Percentiles rank a stretch among this genome's conserved stretches.
Conservation (phyloP, 1,284 basidiomycete genomes). For the Marasmius sp. region DNA sequence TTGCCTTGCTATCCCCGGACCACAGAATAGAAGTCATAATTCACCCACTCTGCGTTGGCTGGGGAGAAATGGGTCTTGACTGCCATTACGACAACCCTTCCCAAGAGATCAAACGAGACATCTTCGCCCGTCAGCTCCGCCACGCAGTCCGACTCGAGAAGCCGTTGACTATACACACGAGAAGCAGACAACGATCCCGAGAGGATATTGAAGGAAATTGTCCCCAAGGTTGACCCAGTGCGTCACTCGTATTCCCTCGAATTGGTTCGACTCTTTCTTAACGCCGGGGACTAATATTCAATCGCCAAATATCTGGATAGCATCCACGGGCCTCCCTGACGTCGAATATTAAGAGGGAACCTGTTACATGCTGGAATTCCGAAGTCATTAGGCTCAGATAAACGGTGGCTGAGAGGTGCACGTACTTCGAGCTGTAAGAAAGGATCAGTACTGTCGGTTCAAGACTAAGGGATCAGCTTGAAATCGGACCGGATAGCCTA, state of each 20-base stretch:
- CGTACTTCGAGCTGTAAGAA: no score
- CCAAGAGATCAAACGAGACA: slow-evolving; percentile 59
- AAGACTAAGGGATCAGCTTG: no score
- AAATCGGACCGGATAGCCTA: no score
- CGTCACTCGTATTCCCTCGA: slow-evolving; percentile 8
- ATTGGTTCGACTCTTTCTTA: background rate
- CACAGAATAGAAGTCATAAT: slow-evolving; percentile 68
- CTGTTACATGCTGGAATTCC: no score
- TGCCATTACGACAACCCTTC: slow-evolving; percentile 81
- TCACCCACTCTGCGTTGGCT: slow-evolving; percentile 78
- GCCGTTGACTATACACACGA: slow-evolving; percentile 76
- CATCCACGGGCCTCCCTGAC: slow-evolving; percentile 62
- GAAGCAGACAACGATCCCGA: slow-evolving; percentile 81
- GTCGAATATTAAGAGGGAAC: no score
- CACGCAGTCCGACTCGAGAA: slow-evolving; percentile 68
- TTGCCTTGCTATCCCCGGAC: background rate
- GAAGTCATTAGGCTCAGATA: no score
- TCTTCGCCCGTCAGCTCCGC: slow-evolving; percentile 67
- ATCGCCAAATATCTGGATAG: slow-evolving; percentile 79
- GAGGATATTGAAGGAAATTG: slow-evolving; percentile 67
- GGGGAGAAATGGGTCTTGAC: slow-evolving; percentile 85
- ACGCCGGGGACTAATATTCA: slow-evolving; percentile 67
- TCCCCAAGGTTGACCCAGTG: slow-evolving; percentile 69
- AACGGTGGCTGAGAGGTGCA: no score
- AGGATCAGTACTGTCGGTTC: no score